Evolutionary conservation across 352 stramenopile genomes (phyloP), one percentile per base, ranked within the genome.

Genomic region (Peronospora destructor): DNA sequence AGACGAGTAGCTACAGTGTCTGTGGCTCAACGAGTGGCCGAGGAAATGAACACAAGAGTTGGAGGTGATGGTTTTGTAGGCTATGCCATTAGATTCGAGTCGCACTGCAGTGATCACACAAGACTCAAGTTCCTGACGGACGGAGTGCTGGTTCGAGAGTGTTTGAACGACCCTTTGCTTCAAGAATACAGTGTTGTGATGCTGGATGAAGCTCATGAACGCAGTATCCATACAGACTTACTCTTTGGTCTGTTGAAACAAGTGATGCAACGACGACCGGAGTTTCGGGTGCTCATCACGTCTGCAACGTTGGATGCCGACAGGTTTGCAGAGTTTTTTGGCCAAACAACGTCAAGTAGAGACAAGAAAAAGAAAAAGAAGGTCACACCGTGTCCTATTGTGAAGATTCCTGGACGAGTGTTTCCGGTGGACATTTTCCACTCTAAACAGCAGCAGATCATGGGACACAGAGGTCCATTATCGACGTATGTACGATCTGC

Each of bases 51-150:
- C 45, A 68, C 65, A 17, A 26, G 46, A 4, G 63, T 73, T 1
- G 72, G 69, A 34, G 50, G 45, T 0, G 66, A 46, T 42, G 61
- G 61, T 29, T 10, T 64, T 14, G 79, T 99, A 10, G 96, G 96
- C 9, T 99, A 99, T 59, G 84, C 88, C 21, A 98, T 99, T 64
- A 87, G 97, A 19, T 99, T 99, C 59, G 96, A 99, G 67, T 97
- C 97, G 48, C 78, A 85, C 28, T 73, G 68, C 35, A 70, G 62
- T 13, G 33, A 52, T 5, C 26, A 67, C 30, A 92, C 82, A 26
- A 65, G 71, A 17, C 66, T 97, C 49, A 94, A 95, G 63, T 93
- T 90, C 54, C 51, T 91, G 35, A 91, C 80, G 6, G 80, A 93
- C 52, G 83, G 80, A 56, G 71, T 92, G 39, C 59, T 92, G 23